Conservation (phyloP, 2,329 filamentous ascomycete genomes). For the Penicillium expansum region DNA sequence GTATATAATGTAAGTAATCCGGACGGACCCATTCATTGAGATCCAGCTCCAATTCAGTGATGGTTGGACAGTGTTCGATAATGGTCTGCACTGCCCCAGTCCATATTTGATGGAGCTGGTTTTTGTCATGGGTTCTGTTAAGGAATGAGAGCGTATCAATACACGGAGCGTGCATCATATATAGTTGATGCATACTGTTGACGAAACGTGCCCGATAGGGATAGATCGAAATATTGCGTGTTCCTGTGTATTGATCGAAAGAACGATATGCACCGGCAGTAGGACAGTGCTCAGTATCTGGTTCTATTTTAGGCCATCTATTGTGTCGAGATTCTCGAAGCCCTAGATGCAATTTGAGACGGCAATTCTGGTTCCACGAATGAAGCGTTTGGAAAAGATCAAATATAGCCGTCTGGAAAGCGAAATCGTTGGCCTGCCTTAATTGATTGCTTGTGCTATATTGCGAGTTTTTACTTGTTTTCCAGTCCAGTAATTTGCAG, state of each 20-base stretch:
- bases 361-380: conserved; percentile 4
- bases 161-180: conserved; percentile 1
- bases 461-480: neutral
- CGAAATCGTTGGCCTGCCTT: conserved; percentile 12
- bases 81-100: conserved; percentile 2
- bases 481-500: conserved; percentile 10
- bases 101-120: conserved; percentile 2
- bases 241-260: neutral
- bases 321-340: conserved; percentile 2
- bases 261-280: neutral
- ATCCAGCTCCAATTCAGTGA: conserved; percentile 1
- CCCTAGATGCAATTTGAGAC: conserved; percentile 4
- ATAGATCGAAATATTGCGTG: neutral
- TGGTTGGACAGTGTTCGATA: neutral
- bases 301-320: conserved; percentile 10
- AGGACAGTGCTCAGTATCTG: neutral
- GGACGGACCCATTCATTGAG: conserved; percentile 8
- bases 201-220: conserved; percentile 15
- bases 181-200: neutral
- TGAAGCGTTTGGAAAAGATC: conserved; percentile 8
- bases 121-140: neutral
- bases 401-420: conserved; percentile 2
- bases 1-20: conserved; percentile 7
- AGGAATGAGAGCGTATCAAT: conserved; percentile 6
- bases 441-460: conserved; percentile 11